These are phyloP conservation scores for Chlamydomonas urium DNA, from an alignment of 139 green algal genomes.

Conservation along the genomic window DNA sequence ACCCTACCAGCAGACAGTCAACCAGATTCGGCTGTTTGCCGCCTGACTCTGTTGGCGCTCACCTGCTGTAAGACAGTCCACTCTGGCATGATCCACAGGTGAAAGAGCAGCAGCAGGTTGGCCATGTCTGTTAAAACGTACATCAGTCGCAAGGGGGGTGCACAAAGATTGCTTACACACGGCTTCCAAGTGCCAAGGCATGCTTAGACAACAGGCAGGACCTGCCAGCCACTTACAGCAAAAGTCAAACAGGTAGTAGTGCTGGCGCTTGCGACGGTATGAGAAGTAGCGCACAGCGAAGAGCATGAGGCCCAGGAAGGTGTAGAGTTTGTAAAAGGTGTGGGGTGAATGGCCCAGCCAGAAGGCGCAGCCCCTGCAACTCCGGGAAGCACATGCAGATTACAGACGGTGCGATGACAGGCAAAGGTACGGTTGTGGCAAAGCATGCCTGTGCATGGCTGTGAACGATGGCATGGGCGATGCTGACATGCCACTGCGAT, in stretches of 20 bases:
- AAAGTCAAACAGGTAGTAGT: constrained; percentile 66
- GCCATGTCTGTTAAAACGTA: constrained; percentile 65
- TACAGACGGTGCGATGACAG: no score
- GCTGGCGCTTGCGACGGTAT: constrained; percentile 30
- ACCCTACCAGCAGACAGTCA: no score
- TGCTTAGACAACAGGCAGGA: no score
- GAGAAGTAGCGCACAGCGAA: constrained; percentile 35
- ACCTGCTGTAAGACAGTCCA: constrained; percentile 55
- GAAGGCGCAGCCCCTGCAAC: constrained; percentile 48
- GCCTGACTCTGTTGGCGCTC: not conserved
- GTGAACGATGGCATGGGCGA: not conserved
- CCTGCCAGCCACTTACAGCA: constrained; percentile 24
- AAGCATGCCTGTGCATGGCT: no score
- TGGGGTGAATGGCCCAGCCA: constrained; percentile 67
- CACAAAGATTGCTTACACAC: not conserved
- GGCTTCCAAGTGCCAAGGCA: no score
- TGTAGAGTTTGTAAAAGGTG: constrained; percentile 70
- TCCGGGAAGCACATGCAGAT: no score
- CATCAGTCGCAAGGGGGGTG: not conserved
- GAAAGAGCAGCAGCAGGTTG: constrained; percentile 64
- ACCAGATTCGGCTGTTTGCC: no score
- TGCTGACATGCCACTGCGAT: no score
- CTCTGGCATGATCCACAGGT: constrained; percentile 57
- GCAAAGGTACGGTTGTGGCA: no score
- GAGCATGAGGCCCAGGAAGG: constrained; percentile 52